These are phyloP conservation scores for Backusella westeae DNA, from an alignment of 192 early-diverging fungal genomes.

Conservation along the genomic window DNA sequence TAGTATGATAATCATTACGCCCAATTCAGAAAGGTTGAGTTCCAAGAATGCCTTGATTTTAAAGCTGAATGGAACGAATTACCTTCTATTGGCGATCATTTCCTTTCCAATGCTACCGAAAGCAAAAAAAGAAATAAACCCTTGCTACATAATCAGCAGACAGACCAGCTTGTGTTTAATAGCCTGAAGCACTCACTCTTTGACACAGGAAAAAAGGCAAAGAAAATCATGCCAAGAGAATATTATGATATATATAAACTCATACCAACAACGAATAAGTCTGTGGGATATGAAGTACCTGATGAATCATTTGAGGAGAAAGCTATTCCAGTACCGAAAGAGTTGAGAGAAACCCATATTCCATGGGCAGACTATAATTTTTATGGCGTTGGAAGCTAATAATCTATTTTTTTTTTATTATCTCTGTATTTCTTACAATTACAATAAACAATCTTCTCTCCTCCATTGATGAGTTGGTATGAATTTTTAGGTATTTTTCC, in stretches of 20 bases:
- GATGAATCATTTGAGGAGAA: slow-evolving; percentile 20
- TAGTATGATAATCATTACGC: slow-evolving; percentile 51
- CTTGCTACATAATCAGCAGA: neutral
- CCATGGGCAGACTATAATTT: slow-evolving; percentile 31
- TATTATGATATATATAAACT: slow-evolving; percentile 16
- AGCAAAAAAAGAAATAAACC: neutral
- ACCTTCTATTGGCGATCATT: slow-evolving; percentile 25
- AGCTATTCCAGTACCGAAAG: slow-evolving; percentile 20
- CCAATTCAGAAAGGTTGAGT: slow-evolving; percentile 39
- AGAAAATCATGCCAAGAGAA: neutral
- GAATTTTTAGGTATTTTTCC: no score
- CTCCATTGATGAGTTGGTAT: no score
- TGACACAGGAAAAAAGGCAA: neutral
- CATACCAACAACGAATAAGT: slow-evolving; percentile 5
- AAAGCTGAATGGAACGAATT: slow-evolving; percentile 17
- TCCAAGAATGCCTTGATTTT: slow-evolving; percentile 21
- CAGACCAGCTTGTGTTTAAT: neutral
- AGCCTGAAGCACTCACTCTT: neutral
- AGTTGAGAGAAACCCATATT: slow-evolving; percentile 14
- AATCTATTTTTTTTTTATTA: neutral
- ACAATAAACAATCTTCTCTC: no score
- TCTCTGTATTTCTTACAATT: neutral
- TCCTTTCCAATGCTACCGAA: neutral
- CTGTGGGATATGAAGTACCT: slow-evolving; percentile 2
- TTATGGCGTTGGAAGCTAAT: slow-evolving; percentile 23